Evolutionary conservation across 768 basidiomycete species (phyloP).

Genomic region (Daedaleopsis nitida): DNA sequence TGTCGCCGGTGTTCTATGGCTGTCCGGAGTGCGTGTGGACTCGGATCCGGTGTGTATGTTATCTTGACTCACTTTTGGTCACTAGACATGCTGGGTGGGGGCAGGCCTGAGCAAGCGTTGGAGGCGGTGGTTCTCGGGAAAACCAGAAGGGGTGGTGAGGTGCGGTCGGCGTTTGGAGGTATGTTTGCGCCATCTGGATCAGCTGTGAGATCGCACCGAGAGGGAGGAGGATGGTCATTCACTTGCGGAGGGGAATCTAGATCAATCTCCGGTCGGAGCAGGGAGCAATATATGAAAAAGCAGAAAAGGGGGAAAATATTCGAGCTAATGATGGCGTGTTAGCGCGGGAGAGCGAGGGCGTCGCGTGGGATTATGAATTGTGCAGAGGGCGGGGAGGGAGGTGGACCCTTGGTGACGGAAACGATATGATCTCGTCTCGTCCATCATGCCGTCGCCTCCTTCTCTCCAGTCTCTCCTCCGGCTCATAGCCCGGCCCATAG

Average conservation of each 20-base stretch:
- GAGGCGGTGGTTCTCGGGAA: not conserved
- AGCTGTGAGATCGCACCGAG: not conserved
- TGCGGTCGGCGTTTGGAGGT: not conserved
- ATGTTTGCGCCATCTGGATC: not conserved
- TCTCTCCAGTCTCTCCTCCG: constrained; percentile 24
- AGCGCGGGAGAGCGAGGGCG: constrained; percentile 14
- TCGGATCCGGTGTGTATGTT: not conserved
- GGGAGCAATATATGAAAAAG: not conserved
- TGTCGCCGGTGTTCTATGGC: not conserved
- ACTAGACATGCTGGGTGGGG: not conserved
- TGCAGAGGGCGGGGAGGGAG: constrained; percentile 5
- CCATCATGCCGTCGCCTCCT: constrained; percentile 28
- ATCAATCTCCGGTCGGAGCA: not conserved
- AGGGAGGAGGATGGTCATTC: not conserved
- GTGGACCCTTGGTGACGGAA: constrained; percentile 31
- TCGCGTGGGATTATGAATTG: constrained; percentile 25
- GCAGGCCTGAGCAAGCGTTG: not conserved
- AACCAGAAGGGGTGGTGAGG: not conserved
- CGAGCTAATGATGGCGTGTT: too few relatives aligned
- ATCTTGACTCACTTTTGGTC: not conserved
- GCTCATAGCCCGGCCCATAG: not conserved
- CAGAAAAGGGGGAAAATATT: constrained; percentile 2
- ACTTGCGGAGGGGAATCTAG: not conserved
- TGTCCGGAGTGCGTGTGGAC: not conserved
- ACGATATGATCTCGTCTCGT: constrained; percentile 20